Base-by-base conservation (phyloP, 176 grass and related monocot species). In the Hyparrhenia diplandra region DNA sequence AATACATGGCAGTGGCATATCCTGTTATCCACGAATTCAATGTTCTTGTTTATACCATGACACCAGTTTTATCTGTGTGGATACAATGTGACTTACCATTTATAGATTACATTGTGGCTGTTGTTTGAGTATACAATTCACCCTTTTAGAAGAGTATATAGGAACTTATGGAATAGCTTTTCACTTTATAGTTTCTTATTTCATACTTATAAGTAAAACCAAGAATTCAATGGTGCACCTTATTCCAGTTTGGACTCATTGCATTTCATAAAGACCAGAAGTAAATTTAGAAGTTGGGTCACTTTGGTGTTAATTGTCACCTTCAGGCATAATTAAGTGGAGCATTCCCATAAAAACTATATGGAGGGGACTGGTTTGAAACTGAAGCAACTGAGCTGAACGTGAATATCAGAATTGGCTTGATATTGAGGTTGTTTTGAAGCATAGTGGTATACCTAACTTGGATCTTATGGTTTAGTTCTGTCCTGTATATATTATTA, bases 1-100 rank as follows among this genome's bases (percentile, higher is more conserved):
- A 76, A 51, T 82, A 58, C 55, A 74, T 73, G 42, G n/a, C n/a
- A n/a, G n/a, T n/a, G n/a, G 5, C 45, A 65, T 81, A 43, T 66
- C 79, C 74, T 32, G 54, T 25, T 81, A 43, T 66, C 79, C 80
- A 52, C 41, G 18, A 36, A 66, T 71, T 35, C 58, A 67, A 4
- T 25, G 28, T n/a, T 83, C 46, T 73, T 67, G 58, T 60, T 72
- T 87, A 59, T 51, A 31, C 4, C 18, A 55, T 4, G n/a, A 63
- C 71, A 20, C 24, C 30, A 43, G 20, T 39, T 70, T 77, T 71
- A 54, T 87, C 25, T 43, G 20, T 69, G 2, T 27, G 18, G 27
- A 74, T 54, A 24, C 10, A 75, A 67, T 35, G 17, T 69, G 36
- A 21, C 10, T 68, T 57, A n/a, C 3, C 25, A 5, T 28, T 5